phyloP scores from a whole-genome alignment of 805 yeast genomes.

The Candida odintsovae region DNA sequence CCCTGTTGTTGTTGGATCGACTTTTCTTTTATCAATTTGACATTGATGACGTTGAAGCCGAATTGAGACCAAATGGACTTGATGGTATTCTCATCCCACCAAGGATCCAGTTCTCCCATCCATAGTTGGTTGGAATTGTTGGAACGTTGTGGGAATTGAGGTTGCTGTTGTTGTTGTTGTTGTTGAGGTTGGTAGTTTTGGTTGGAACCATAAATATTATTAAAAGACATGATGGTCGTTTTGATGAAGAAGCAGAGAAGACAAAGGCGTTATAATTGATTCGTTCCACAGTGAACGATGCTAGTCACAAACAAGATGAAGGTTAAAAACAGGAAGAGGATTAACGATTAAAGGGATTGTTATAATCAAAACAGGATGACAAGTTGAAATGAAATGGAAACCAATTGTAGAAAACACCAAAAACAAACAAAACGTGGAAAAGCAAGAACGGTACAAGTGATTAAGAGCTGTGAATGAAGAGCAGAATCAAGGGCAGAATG shows the following conservation, averaged over 20 bases:
- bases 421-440: neutral
- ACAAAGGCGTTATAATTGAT: neutral
- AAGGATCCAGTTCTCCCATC: slow-evolving; percentile 90
- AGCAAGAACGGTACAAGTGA: neutral
- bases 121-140: slow-evolving; percentile 37
- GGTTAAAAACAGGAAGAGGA: neutral
- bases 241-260: neutral
- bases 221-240: neutral
- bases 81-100: slow-evolving; percentile 71
- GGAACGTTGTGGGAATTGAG: slow-evolving; percentile 13
- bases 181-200: neutral
- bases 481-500: neutral
- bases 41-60: slow-evolving; percentile 54
- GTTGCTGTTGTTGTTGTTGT: slow-evolving; percentile 3
- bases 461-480: neutral
- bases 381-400: neutral
- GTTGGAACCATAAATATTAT: neutral
- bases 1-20: slow-evolving; percentile 11
- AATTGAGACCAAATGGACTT: slow-evolving; percentile 62
- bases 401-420: neutral
- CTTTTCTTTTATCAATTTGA: slow-evolving; percentile 71
- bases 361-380: neutral
- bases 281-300: neutral
- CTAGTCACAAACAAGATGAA: neutral
- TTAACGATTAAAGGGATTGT: neutral